Conservation (phyloP, 108 stramenopile species). For the Bacterosira constricta region DNA sequence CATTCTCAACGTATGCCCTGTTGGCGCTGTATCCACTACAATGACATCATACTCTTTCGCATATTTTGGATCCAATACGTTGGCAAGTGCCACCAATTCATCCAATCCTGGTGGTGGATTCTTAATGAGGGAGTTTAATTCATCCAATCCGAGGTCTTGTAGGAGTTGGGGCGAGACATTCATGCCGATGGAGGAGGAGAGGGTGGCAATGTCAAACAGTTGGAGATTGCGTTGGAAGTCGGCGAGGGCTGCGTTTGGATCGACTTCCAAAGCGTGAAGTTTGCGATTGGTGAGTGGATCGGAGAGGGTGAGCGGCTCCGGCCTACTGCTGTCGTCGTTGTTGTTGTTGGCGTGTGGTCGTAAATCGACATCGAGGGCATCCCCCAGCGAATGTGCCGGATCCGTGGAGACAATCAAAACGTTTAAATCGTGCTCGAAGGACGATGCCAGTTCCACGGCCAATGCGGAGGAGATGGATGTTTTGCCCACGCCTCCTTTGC, state of each 20-base stretch:
- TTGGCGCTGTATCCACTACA: constrained; percentile 91
- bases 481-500: constrained; percentile 66
- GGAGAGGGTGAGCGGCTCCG: constrained; percentile 59
- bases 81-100: constrained; percentile 89
- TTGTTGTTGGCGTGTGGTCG: constrained; percentile 12
- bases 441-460: constrained; percentile 79
- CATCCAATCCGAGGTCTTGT: constrained; percentile 74
- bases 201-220: constrained; percentile 69
- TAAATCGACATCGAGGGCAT: constrained; percentile 87
- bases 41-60: constrained; percentile 84
- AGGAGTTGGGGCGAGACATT: constrained; percentile 60
- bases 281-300: constrained; percentile 73
- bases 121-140: constrained; percentile 78
- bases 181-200: constrained; percentile 64
- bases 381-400: constrained; percentile 96
- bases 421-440: constrained; percentile 64
- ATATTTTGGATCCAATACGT: constrained; percentile 75
- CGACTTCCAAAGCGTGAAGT: constrained; percentile 85
- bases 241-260: constrained; percentile 76
- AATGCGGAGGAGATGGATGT: constrained; percentile 87
- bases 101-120: constrained; percentile 97
- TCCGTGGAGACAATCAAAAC: constrained; percentile 94
- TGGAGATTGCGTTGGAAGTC: constrained; percentile 69
- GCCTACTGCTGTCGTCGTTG: background rate
- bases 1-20: constrained; percentile 92